Evolutionary conservation across 768 basidiomycete species (phyloP).

Genomic region (Lentinula edodes): DNA sequence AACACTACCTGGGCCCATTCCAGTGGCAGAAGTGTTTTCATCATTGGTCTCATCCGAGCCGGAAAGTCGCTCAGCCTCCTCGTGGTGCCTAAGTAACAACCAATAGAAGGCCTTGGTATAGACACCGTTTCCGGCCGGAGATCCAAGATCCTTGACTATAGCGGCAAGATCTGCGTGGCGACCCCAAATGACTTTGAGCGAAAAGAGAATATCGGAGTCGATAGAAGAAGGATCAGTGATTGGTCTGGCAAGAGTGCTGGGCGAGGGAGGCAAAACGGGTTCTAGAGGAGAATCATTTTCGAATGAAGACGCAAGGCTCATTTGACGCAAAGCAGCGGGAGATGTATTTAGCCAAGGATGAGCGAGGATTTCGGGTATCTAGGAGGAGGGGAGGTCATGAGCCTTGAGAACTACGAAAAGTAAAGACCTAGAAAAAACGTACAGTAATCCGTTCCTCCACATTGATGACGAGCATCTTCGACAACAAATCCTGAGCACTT

Average conservation of each 20-base stretch:
- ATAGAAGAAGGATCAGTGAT: slow-evolving; percentile 64
- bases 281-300: slow-evolving; percentile 1
- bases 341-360: slow-evolving; percentile 76
- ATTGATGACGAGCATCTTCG: slow-evolving; percentile 86
- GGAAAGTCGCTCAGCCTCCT: slow-evolving; percentile 51
- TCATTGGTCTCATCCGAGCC: slow-evolving; percentile 19
- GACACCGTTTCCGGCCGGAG: slow-evolving; percentile 61
- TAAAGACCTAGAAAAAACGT: slow-evolving; percentile 16
- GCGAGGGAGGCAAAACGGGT: slow-evolving; percentile 53
- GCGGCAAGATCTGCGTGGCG: slow-evolving; percentile 54
- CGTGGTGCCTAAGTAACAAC: slow-evolving; percentile 70
- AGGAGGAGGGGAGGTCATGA: slow-evolving; percentile 3
- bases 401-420: neutral
- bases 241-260: slow-evolving; percentile 64
- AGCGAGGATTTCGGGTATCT: slow-evolving; percentile 82
- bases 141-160: slow-evolving; percentile 63
- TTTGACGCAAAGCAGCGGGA: slow-evolving; percentile 20
- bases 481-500: slow-evolving; percentile 79
- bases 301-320: slow-evolving; percentile 8
- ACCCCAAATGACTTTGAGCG: slow-evolving; percentile 80
- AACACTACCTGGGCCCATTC: slow-evolving; percentile 17
- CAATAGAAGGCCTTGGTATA: slow-evolving; percentile 90
- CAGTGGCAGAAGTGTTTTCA: slow-evolving; percentile 9
- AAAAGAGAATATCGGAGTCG: slow-evolving; percentile 72
- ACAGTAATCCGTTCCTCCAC: slow-evolving; percentile 78